Percentiles rank a stretch among this genome's conserved stretches.
These are phyloP conservation scores for Saturnispora diversa DNA, from an alignment of 805 yeast species.

Conservation along the genomic window DNA sequence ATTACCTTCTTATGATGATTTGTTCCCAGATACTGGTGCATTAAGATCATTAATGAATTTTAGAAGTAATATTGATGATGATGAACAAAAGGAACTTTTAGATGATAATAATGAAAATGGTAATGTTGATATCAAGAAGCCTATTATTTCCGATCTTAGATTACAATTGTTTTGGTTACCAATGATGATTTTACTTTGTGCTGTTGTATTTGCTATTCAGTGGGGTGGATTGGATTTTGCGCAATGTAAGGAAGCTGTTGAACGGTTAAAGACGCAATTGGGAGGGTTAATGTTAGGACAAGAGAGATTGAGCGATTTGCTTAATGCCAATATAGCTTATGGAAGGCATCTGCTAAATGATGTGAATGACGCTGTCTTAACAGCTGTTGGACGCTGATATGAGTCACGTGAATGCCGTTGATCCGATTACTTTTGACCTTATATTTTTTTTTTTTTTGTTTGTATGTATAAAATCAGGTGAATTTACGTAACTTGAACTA, in stretches of 20 bases:
- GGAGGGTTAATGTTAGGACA: constrained; percentile 48
- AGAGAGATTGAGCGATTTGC: constrained; percentile 26
- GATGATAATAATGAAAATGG: constrained; percentile 3
- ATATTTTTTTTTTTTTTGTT: not conserved
- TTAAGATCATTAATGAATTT: constrained; percentile 26
- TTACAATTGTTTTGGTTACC: constrained; percentile 90
- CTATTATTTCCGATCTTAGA: constrained; percentile 68
- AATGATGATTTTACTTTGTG: constrained; percentile 47
- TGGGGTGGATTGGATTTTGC: constrained; percentile 5
- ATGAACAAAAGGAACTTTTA: constrained; percentile 8
- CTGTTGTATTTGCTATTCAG: constrained; percentile 29
- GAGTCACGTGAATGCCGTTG: no score
- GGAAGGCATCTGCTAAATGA: constrained; percentile 31
- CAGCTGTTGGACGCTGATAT: constrained; percentile 27
- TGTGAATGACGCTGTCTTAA: constrained; percentile 36
- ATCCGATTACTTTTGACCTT: no score
- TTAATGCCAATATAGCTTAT: constrained; percentile 29
- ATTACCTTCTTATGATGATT: constrained; percentile 68
- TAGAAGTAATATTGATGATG: constrained; percentile 19
- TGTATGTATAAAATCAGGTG: no score
- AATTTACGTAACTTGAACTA: no score
- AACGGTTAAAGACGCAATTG: constrained; percentile 5
- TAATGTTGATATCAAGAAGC: constrained; percentile 29
- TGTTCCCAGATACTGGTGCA: constrained; percentile 48
- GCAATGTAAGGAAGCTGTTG: constrained; percentile 1